These are phyloP conservation scores for Nothophytophthora sp. DNA, from an alignment of 352 stramenopile species.

Conservation along the genomic window DNA sequence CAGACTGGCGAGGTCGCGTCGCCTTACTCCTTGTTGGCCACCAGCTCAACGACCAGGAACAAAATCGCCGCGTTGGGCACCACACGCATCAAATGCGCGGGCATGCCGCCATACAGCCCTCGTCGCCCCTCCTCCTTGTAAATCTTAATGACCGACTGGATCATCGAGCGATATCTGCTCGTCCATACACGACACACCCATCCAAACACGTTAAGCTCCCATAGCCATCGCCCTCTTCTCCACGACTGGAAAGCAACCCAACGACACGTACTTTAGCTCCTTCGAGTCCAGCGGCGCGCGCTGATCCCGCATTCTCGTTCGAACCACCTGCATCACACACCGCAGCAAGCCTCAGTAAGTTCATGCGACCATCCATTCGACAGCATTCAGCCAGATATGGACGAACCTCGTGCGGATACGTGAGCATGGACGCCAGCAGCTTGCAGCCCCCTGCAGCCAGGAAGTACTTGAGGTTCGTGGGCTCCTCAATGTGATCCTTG, in stretches of 20 bases:
- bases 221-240: neutral
- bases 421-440: conserved; percentile 90
- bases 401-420: conserved; percentile 97
- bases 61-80: conserved; percentile 99
- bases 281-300: conserved; percentile 65
- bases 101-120: conserved; percentile 96
- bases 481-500: conserved; percentile 89
- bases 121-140: conserved; percentile 79
- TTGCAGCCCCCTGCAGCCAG: conserved; percentile 89
- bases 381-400: neutral
- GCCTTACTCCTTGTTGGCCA: conserved; percentile 58
- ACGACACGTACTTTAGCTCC: conserved; percentile 70
- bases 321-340: conserved; percentile 58
- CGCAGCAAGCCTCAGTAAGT: conserved; percentile 1
- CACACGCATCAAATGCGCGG: conserved; percentile 96
- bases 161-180: conserved; percentile 79
- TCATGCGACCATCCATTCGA: too few relatives aligned
- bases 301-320: conserved; percentile 96
- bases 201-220: neutral
- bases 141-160: conserved; percentile 82
- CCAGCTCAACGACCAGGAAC: conserved; percentile 93
- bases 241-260: neutral
- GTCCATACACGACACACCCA: neutral
- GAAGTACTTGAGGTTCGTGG: conserved; percentile 86
- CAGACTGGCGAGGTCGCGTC: conserved; percentile 5